Conservation (phyloP, 306 rosid genomes). For the Lathyrus tuberosus region DNA sequence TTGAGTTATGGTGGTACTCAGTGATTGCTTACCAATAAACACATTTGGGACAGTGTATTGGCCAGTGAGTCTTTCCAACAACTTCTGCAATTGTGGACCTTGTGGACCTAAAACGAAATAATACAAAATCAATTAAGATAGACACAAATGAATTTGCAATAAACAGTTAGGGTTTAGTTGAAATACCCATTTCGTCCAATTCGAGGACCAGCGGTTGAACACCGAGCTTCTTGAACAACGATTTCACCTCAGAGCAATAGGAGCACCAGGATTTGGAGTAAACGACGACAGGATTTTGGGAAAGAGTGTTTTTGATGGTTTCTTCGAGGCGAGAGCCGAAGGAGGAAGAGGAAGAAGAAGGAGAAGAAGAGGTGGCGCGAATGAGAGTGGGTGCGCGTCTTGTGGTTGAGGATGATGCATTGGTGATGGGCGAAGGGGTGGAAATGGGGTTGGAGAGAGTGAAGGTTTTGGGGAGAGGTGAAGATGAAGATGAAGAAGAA, state of each 20-base stretch:
- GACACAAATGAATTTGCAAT: neutral
- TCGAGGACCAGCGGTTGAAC: conserved; percentile 71
- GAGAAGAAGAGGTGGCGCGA: conserved; percentile 66
- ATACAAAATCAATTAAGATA: conserved; percentile 9
- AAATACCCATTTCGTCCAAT: conserved; percentile 88
- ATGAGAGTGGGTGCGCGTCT: conserved; percentile 43
- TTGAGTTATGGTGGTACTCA: no score
- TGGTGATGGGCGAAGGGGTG: conserved; percentile 37
- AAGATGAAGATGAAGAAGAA: neutral
- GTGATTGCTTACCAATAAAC: conserved; percentile 62
- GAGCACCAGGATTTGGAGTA: conserved; percentile 98
- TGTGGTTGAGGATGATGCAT: conserved; percentile 39
- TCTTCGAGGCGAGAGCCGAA: conserved; percentile 97
- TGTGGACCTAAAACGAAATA: conserved; percentile 71
- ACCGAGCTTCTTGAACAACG: conserved; percentile 77
- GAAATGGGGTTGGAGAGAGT: conserved; percentile 36
- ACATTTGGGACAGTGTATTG: conserved; percentile 98
- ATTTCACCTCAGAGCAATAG: conserved; percentile 82
- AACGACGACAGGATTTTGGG: conserved; percentile 73
- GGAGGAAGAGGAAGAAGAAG: conserved; percentile 57
- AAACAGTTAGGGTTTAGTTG: conserved; percentile 13
- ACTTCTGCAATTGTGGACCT: conserved; percentile 93
- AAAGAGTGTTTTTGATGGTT: conserved; percentile 69
- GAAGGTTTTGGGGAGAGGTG: conserved; percentile 43
- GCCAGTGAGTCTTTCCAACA: conserved; percentile 86